A percentile compares a stretch with the other conserved stretches of the same genome.
Evolutionary conservation across 78 protist species (phyloP).

Genomic region (Planoprotostelium fungivorum): DNA sequence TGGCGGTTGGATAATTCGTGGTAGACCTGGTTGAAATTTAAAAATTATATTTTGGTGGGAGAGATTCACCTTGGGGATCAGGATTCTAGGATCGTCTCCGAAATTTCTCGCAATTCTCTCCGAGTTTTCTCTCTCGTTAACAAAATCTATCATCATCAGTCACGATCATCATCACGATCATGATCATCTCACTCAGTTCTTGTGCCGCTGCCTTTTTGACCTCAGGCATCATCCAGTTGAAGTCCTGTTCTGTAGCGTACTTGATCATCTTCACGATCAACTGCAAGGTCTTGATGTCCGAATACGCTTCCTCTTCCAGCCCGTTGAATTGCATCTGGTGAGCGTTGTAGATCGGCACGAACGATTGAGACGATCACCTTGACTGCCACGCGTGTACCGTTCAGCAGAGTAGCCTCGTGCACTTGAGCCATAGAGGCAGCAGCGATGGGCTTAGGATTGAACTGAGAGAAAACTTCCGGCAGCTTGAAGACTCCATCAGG

Average conservation of each 20-base stretch:
- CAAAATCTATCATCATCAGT: conserved; percentile 19
- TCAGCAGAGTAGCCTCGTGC: conserved; percentile 35
- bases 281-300: not conserved
- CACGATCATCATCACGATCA: not conserved
- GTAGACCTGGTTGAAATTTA: conserved; percentile 5
- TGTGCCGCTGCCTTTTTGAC: conserved; percentile 26
- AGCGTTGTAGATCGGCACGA: not conserved
- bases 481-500: not conserved
- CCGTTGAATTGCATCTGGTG: not conserved
- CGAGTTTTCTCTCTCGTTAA: conserved; percentile 44
- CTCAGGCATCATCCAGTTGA: conserved; percentile 58
- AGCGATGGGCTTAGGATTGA: conserved; percentile 26
- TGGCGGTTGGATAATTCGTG: conserved; percentile 29
- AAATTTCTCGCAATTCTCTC: conserved; percentile 47
- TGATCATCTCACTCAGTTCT: conserved; percentile 14
- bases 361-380: not conserved
- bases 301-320: not conserved
- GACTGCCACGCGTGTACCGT: not conserved
- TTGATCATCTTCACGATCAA: not conserved
- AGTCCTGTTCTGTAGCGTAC: not conserved
- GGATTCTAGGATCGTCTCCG: conserved; percentile 11
- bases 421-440: conserved; percentile 62
- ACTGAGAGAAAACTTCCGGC: not conserved
- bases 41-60: not conserved
- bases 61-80: conserved; percentile 30